Base-by-base conservation (phyloP, 73 alveolate species). In the Durusdinium trenchii region DNA sequence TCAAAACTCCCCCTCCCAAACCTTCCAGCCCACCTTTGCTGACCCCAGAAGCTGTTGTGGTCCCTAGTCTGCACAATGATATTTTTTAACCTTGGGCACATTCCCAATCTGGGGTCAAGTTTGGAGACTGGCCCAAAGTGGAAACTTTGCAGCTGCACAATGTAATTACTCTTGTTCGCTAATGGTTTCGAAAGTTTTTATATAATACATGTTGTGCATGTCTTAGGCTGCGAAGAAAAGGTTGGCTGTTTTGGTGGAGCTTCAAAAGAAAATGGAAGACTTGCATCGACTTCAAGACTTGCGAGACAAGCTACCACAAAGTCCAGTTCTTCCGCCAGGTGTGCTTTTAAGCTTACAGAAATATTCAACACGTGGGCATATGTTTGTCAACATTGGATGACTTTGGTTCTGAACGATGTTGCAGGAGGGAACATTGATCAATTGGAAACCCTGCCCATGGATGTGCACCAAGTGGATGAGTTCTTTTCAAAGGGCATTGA, bases 391-490 rank as follows among this genome's bases (percentile, higher is more conserved):
- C 9, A 36, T n/a, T 38, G 42, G 35, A 35, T 51, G 1, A 73
- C 52, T 32, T 35, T 30, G 3, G 30, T 23, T 38, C 7, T 52
- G 30, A 9, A 50, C 5, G 12, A 75, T 38, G 54, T 75, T 50
- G 12, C 89, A 78, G 89, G 89, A 45, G 89, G 1, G 42, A 45
- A 43, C 43, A 3, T 78, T 57, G 89, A 78, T 62, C 18, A 2
- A 57, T 0, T 78, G 89, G 89, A 78, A 26, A 43, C 89, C 6
- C 20, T 78, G 40, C 89, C 89, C 40, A 46, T 78, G 89, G 89
- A 78, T 32, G 18, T 78, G 28, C 45, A 64, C 79, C 46, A 64
- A 43, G 79, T 64, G 45, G n/a, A 64, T 43, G 26, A 64, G 79
- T 64, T 64, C 6, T 32, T 64, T 38, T 64, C 42, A 32, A 43